These are phyloP conservation scores for Gossypium lobatum DNA, from an alignment of 441 rosid genomes.

Conservation along the genomic window DNA sequence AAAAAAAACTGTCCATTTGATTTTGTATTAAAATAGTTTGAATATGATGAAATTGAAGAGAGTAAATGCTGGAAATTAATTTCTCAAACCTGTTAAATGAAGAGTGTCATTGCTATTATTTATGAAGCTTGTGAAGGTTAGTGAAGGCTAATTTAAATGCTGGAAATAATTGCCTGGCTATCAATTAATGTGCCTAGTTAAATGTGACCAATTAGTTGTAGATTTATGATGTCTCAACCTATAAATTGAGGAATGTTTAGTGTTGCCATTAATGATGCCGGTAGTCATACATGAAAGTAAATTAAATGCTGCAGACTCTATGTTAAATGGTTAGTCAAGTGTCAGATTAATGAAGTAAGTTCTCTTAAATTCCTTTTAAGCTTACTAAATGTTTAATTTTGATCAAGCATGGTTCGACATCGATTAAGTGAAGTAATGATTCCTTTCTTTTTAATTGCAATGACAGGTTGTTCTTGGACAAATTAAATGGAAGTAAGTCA, in stretches of 20 bases:
- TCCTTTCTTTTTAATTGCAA: not conserved
- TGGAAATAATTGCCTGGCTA: not conserved
- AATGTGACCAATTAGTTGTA: not conserved
- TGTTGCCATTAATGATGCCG: not conserved
- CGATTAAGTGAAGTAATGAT: not conserved
- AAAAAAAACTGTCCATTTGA: too few species aligned
- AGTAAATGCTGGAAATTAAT: not conserved
- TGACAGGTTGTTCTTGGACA: not conserved
- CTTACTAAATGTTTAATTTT: not conserved
- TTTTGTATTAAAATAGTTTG: not conserved
- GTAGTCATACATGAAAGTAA: too few species aligned
- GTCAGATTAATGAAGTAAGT: too few species aligned
- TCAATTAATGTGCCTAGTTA: not conserved
- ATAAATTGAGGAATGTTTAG: not conserved
- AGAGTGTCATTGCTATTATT: not conserved
- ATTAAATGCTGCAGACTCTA: too few species aligned
- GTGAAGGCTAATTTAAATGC: not conserved
- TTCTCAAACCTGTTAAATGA: not conserved
- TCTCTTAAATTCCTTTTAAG: not conserved
- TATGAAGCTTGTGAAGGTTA: not conserved
- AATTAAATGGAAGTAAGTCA: not conserved
- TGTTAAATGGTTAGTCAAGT: too few species aligned
- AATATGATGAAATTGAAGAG: not conserved
- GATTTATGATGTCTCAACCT: not conserved
- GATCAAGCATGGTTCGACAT: not conserved